A percentile compares a stretch with the other conserved stretches of the same genome.
phyloP scores from a whole-genome alignment of 164 flowering plant species.

The Hamamelis virginiana region DNA sequence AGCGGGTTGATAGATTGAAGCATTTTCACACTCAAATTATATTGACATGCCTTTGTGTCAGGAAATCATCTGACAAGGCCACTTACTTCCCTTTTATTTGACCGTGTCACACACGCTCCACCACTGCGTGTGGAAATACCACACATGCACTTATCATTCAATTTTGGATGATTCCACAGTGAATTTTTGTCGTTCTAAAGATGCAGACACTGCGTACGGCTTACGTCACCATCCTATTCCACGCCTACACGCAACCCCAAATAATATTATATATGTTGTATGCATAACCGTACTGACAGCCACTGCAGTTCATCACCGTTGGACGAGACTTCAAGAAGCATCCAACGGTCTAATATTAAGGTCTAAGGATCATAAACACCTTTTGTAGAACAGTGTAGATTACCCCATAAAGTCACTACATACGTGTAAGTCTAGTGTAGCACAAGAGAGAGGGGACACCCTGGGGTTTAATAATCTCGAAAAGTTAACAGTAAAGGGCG shows the following conservation, averaged over 20 bases:
- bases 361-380: neutral
- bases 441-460: neutral
- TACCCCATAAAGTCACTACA: too few species aligned
- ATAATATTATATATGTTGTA: too few species aligned
- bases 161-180: conserved; percentile 1
- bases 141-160: neutral
- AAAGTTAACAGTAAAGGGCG: neutral
- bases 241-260: conserved; percentile 14
- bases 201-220: conserved; percentile 19
- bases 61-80: too few species aligned
- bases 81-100: neutral
- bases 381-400: too few species aligned
- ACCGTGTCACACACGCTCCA: neutral
- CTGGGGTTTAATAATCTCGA: neutral
- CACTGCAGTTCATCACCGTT: neutral
- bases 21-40: too few species aligned
- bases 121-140: neutral
- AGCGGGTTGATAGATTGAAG: too few species aligned
- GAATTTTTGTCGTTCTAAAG: conserved; percentile 21
- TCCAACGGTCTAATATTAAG: neutral
- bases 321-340: neutral
- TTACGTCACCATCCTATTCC: conserved; percentile 22
- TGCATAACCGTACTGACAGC: too few species aligned
- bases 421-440: too few species aligned
- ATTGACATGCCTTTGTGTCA: too few species aligned